phyloP scores from a whole-genome alignment of 2,329 filamentous ascomycete species.

The Penicillium vulpinum region DNA sequence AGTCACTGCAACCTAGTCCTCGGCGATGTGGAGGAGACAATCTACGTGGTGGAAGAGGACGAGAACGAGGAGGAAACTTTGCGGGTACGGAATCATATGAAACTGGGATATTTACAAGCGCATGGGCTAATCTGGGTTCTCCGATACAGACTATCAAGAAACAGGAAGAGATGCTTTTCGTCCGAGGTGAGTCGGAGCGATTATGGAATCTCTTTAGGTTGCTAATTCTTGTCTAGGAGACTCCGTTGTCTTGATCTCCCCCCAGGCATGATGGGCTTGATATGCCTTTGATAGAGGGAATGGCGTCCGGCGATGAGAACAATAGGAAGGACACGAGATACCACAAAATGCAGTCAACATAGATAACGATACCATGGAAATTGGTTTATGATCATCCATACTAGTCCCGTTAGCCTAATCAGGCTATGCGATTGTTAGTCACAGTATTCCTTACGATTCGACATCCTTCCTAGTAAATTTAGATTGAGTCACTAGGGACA shows the following conservation, averaged over 20 bases:
- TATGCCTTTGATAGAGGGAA: conserved; percentile 15
- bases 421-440: conserved; percentile 3
- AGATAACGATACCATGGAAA: conserved; percentile 26
- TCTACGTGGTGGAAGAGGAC: conserved; percentile 89
- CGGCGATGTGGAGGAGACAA: conserved; percentile 95
- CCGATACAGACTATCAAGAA: conserved; percentile 77
- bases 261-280: conserved; percentile 49
- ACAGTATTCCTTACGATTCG: conserved; percentile 6
- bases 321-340: conserved; percentile 18
- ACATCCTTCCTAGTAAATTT: neutral
- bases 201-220: conserved; percentile 15
- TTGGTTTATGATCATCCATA: conserved; percentile 16
- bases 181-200: conserved; percentile 67
- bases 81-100: conserved; percentile 56
- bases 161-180: conserved; percentile 98
- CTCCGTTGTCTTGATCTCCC: conserved; percentile 71
- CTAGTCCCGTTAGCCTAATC: neutral
- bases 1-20: conserved; percentile 97
- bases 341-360: conserved; percentile 20
- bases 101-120: neutral
- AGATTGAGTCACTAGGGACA: neutral
- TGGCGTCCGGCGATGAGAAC: conserved; percentile 20
- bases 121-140: conserved; percentile 12
- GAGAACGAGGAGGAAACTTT: conserved; percentile 72
- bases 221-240: conserved; percentile 57